Base-by-base conservation (phyloP, 371 early-diverging fungal genomes). In the Mucor plumbeus region DNA sequence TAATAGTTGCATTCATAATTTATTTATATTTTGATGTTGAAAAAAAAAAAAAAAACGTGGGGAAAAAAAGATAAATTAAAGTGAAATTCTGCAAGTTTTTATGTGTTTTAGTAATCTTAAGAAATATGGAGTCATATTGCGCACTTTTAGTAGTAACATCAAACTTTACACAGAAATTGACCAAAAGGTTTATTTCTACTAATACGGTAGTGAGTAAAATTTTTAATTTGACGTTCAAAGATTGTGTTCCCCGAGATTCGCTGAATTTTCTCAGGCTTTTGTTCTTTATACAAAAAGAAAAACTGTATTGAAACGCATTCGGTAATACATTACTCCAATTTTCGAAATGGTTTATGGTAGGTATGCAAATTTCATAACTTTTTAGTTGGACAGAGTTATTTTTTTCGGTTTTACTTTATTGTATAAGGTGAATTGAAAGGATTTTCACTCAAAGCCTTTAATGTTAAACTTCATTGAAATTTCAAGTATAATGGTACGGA, bases 231-330 rank as follows among this genome's bases (percentile, higher is more conserved):
- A 43, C 43, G 15, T 48, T 48, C 48, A 48, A 19, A 21, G 10
- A 48, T 48, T 48, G 21, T 48, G 48, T 48, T 19, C 9, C 48
- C 48, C 17, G 48, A 48, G 21, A 19, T 5, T 48, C 19, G 7
- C 15, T 19, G 19, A 48, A 48, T 48, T 48, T 48, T 48, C 48
- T 48, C 48, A 48, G 48, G 48, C 48, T 48, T 19, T 17, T 44
- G 2, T 17, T 48, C 6, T 19, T 14, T 15, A 43, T 48, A 19
- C 48, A 48, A 1, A 48, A 19, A 9, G 21, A 21, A 9, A 48
- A 19, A 19, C 19, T 48, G 26, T 26, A 26, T 26, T 26, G 26
- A 26, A 26, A 26, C 26, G 26, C 26, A 5, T 7, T 19, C n/a
- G 21, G 21, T 10, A 6, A 48, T 48, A 48, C 48, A 48, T 21